Evolutionary conservation across 176 grass and related monocot genomes (phyloP).

Genomic region (Chrysopogon serrulatus): DNA sequence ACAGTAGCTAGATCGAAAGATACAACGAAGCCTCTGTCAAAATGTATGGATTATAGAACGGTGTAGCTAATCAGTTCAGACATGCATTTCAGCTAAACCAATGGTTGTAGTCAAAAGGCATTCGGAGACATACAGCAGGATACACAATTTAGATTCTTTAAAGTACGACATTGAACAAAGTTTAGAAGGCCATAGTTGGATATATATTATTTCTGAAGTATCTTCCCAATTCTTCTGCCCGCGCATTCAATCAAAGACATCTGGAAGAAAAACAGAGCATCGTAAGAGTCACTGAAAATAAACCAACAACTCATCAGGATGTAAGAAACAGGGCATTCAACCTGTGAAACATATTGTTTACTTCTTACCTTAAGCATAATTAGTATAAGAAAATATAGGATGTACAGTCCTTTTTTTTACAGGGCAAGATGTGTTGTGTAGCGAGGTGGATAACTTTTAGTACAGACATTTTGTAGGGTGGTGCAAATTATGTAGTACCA

Average conservation of each 20-base stretch:
- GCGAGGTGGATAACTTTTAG: too few relatives aligned
- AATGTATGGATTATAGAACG: too few relatives aligned
- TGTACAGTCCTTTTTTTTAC: too few relatives aligned
- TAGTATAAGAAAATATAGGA: too few relatives aligned
- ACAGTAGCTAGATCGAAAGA: not conserved
- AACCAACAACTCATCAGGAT: not conserved
- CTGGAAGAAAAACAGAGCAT: not conserved
- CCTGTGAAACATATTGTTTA: not conserved
- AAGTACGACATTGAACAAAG: not conserved
- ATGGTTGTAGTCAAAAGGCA: not conserved
- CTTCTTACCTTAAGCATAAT: too few relatives aligned
- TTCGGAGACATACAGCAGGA: not conserved
- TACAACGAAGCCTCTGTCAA: not conserved
- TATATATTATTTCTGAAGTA: slow-evolving; percentile 96
- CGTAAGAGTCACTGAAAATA: not conserved
- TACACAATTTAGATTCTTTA: not conserved
- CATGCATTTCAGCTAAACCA: slow-evolving; percentile 4
- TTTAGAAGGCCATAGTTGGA: slow-evolving; percentile 56
- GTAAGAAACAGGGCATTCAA: too few relatives aligned
- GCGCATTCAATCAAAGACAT: slow-evolving; percentile 13
- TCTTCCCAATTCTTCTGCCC: slow-evolving; percentile 95
- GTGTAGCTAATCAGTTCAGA: not conserved
- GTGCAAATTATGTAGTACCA: too few relatives aligned
- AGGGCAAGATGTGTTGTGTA: too few relatives aligned
- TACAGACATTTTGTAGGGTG: too few relatives aligned